A percentile compares a stretch with the other conserved stretches of the same genome.
phyloP scores from a whole-genome alignment of 176 grass and related monocot species.

The Bothriochloa decipiens region DNA sequence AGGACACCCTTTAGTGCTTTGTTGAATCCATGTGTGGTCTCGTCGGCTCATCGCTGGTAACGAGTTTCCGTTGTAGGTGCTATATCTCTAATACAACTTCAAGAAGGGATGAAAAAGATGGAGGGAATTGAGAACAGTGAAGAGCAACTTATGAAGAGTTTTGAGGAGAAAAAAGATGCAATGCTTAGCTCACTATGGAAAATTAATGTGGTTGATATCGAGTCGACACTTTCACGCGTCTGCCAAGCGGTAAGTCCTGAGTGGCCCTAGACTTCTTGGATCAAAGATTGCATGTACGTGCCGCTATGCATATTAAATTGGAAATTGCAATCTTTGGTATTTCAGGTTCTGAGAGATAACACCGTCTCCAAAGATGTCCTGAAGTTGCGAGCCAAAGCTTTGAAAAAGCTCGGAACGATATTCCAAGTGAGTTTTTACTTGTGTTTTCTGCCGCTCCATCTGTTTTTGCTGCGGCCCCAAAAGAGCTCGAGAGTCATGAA shows the following conservation, averaged over 20 bases:
- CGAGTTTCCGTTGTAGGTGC: slow-evolving; percentile 59
- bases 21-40: neutral
- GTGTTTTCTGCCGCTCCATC: slow-evolving; percentile 8
- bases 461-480: neutral
- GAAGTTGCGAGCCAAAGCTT: slow-evolving; percentile 72
- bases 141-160: slow-evolving; percentile 57
- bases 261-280: neutral
- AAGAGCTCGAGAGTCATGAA: neutral
- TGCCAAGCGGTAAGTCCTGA: slow-evolving; percentile 74
- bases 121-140: slow-evolving; percentile 70
- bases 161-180: slow-evolving; percentile 92
- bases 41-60: slow-evolving; percentile 6
- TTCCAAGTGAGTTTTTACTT: slow-evolving; percentile 72
- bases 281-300: neutral
- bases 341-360: slow-evolving; percentile 88
- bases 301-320: neutral
- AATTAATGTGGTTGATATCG: slow-evolving; percentile 98
- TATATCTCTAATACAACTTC: slow-evolving; percentile 81
- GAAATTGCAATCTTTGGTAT: slow-evolving; percentile 18
- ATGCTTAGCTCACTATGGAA: slow-evolving; percentile 96
- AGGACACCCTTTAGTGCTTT: slow-evolving; percentile 31
- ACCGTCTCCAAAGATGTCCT: slow-evolving; percentile 76
- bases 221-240: slow-evolving; percentile 77
- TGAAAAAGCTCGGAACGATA: slow-evolving; percentile 93
- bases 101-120: slow-evolving; percentile 87